phyloP scores from a whole-genome alignment of 495 filamentous ascomycete genomes.

The Daldinia bambusicola region DNA sequence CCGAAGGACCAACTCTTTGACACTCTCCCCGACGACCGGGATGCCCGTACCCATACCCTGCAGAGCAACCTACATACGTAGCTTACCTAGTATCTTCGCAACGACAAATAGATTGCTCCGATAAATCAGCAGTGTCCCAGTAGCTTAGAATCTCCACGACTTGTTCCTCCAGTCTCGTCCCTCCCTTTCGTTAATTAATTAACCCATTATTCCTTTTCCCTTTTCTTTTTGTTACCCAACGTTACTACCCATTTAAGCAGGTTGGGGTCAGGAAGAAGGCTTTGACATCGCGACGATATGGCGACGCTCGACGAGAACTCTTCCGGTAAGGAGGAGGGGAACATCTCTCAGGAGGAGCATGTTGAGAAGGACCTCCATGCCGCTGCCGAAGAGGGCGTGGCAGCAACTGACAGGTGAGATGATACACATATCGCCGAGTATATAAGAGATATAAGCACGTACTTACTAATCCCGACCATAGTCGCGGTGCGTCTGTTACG shows the following conservation, averaged over 20 bases:
- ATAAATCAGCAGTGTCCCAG: background rate
- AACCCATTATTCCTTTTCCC: too few relatives aligned
- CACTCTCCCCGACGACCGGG: background rate
- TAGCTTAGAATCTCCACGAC: too few relatives aligned
- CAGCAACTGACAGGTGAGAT: slow-evolving; percentile 68
- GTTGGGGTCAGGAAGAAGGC: too few relatives aligned
- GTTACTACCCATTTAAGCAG: too few relatives aligned
- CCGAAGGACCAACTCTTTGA: background rate
- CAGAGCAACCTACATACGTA: slow-evolving; percentile 2
- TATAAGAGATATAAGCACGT: too few relatives aligned
- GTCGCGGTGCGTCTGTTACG: slow-evolving; percentile 65
- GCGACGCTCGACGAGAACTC: slow-evolving; percentile 5
- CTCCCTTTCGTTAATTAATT: too few relatives aligned
- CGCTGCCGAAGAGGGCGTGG: slow-evolving; percentile 67
- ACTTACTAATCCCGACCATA: slow-evolving; percentile 35
- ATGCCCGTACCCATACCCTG: background rate
- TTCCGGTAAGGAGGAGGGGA: slow-evolving; percentile 15
- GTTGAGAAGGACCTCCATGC: slow-evolving; percentile 49
- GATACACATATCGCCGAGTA: too few relatives aligned
- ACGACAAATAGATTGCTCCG: background rate
- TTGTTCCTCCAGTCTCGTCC: too few relatives aligned
- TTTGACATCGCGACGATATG: background rate
- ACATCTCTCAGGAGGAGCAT: slow-evolving; percentile 14
- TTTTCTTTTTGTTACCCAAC: too few relatives aligned
- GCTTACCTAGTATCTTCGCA: background rate